Conservation (phyloP, 768 basidiomycete genomes). For the Tremella yokohamensis region DNA sequence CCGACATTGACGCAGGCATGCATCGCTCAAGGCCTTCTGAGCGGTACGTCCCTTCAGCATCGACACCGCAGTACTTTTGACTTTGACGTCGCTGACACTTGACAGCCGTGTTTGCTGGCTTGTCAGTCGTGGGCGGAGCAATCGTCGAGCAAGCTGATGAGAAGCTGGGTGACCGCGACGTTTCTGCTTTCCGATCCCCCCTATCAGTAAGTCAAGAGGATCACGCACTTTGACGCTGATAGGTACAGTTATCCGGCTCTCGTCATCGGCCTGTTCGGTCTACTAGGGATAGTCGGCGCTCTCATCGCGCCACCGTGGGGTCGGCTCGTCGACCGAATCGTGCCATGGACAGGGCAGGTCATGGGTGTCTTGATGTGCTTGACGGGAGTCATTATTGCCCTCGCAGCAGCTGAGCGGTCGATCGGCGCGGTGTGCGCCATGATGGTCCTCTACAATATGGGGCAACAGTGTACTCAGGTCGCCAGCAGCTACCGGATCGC, state of each 20-base stretch:
- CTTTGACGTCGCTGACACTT: no score
- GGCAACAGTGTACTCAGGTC: slow-evolving; percentile 69
- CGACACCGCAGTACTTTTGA: slow-evolving; percentile 4
- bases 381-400: slow-evolving; percentile 56
- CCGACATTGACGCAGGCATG: slow-evolving; percentile 67
- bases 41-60: slow-evolving; percentile 43
- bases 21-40: slow-evolving; percentile 62
- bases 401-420: slow-evolving; percentile 66
- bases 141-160: slow-evolving; percentile 10
- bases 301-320: slow-evolving; percentile 68
- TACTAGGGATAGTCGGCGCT: slow-evolving; percentile 64
- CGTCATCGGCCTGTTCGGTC: slow-evolving; percentile 69
- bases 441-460: slow-evolving; percentile 67
- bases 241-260: slow-evolving; percentile 53
- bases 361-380: slow-evolving; percentile 53
- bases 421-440: slow-evolving; percentile 68
- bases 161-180: slow-evolving; percentile 55
- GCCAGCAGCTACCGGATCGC: slow-evolving; percentile 61
- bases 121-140: slow-evolving; percentile 16
- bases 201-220: slow-evolving; percentile 58
- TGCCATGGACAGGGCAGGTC: slow-evolving; percentile 74
- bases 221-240: background rate
- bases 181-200: slow-evolving; percentile 75
- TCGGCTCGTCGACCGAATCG: slow-evolving; percentile 63
- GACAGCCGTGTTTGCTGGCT: slow-evolving; percentile 40